Conservation (phyloP, 139 green algal genomes). For the Haematococcus lacustris region DNA sequence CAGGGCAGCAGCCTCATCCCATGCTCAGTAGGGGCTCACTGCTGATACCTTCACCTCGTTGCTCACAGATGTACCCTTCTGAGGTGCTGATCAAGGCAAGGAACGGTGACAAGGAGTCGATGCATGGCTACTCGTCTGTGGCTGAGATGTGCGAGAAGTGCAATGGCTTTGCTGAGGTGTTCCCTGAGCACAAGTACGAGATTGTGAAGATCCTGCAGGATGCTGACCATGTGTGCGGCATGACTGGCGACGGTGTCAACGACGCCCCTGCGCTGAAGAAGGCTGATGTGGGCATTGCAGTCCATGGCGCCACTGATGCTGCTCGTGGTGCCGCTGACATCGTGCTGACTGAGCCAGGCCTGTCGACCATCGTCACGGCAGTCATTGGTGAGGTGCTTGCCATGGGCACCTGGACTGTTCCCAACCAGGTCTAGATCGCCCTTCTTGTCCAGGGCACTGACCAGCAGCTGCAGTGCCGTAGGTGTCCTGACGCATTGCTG, state of each 20-base stretch:
- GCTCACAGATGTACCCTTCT: conserved; percentile 34
- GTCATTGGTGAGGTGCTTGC: too few relatives aligned
- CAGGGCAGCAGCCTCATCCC: too few relatives aligned
- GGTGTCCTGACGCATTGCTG: too few relatives aligned
- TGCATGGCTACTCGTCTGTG: conserved; percentile 37
- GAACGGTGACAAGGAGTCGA: conserved; percentile 22
- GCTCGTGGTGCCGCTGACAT: conserved; percentile 79
- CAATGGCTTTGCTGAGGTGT: conserved; percentile 81
- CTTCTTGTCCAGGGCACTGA: too few relatives aligned
- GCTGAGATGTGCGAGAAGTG: conserved; percentile 64
- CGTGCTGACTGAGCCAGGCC: conserved; percentile 40
- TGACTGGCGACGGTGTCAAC: conserved; percentile 77
- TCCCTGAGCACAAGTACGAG: conserved; percentile 86
- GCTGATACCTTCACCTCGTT: too few relatives aligned
- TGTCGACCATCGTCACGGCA: conserved; percentile 59
- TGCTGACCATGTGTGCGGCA: conserved; percentile 64
- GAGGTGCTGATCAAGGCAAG: conserved; percentile 34
- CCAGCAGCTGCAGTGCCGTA: too few relatives aligned
- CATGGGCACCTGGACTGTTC: too few relatives aligned
- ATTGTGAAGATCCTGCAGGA: conserved; percentile 74
- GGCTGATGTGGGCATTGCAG: conserved; percentile 90
- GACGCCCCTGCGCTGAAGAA: conserved; percentile 93
- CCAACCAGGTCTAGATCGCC: too few relatives aligned
- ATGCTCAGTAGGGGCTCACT: too few relatives aligned
- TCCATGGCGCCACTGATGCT: conserved; percentile 67